These are phyloP conservation scores for Tolypocladium tundrense DNA, from an alignment of 2,329 filamentous ascomycete species.

Conservation along the genomic window DNA sequence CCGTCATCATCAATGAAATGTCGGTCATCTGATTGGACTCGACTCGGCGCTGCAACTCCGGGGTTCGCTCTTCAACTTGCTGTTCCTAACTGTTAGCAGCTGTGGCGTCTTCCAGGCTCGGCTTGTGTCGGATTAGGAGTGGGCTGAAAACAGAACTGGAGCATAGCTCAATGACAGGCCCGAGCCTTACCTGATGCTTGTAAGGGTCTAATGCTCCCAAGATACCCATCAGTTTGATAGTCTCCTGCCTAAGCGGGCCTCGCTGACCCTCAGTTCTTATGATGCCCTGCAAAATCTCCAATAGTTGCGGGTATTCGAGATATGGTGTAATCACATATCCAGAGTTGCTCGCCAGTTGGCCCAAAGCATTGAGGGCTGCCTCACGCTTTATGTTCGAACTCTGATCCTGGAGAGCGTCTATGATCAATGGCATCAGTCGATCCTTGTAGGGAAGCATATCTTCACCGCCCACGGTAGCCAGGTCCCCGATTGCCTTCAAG, in stretches of 20 bases:
- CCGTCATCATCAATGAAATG: slow-evolving; percentile 96
- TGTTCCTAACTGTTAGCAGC: slow-evolving; percentile 5
- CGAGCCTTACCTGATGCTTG: slow-evolving; percentile 59
- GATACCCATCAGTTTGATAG: slow-evolving; percentile 93
- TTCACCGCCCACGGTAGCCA: slow-evolving; percentile 86
- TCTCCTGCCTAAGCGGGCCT: slow-evolving; percentile 78
- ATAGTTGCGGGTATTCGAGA: slow-evolving; percentile 83
- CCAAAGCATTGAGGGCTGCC: slow-evolving; percentile 80
- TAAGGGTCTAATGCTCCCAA: slow-evolving; percentile 92
- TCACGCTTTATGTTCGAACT: slow-evolving; percentile 84
- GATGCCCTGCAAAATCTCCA: slow-evolving; percentile 87
- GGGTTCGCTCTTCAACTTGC: slow-evolving; percentile 81
- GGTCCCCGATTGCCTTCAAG: slow-evolving; percentile 87
- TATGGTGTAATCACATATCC: slow-evolving; percentile 98
- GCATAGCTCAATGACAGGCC: neutral
- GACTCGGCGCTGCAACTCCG: slow-evolving; percentile 62
- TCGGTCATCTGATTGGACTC: slow-evolving; percentile 68
- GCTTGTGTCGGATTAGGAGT: neutral
- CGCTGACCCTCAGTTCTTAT: slow-evolving; percentile 83
- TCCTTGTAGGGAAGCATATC: slow-evolving; percentile 91
- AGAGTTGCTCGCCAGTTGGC: slow-evolving; percentile 88
- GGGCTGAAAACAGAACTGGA: neutral
- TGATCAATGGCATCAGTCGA: slow-evolving; percentile 86
- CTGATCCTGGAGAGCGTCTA: slow-evolving; percentile 88
- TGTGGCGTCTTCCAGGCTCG: neutral